These are phyloP conservation scores for Gilbertella persicaria DNA, from an alignment of 371 early-diverging fungal genomes.

Conservation along the genomic window DNA sequence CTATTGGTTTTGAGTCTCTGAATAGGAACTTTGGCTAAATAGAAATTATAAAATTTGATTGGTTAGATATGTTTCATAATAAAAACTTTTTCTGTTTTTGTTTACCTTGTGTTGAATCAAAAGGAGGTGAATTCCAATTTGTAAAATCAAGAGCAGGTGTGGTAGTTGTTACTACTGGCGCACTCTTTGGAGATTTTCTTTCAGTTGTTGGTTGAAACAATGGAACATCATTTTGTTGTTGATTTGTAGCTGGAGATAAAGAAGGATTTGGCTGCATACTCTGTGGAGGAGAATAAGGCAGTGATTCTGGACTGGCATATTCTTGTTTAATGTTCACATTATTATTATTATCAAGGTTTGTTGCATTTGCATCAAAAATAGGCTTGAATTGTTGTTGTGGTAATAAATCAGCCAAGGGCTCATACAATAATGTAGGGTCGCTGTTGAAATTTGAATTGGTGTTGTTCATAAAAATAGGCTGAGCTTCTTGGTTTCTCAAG, in stretches of 20 bases:
- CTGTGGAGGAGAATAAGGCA: constrained; percentile 24
- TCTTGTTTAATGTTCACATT: constrained; percentile 19
- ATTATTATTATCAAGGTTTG: background rate
- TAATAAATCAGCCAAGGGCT: constrained; percentile 14
- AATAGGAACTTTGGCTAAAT: constrained; percentile 41
- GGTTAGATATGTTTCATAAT: constrained; percentile 1
- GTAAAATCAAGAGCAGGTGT: constrained; percentile 18
- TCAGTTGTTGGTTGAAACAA: constrained; percentile 5
- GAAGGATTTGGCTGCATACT: background rate
- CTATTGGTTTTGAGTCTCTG: constrained; percentile 35
- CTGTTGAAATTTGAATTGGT: background rate
- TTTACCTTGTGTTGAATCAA: constrained; percentile 9
- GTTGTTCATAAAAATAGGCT: constrained; percentile 19
- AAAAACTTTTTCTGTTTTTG: constrained; percentile 4
- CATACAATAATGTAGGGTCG: constrained; percentile 22
- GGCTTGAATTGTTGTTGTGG: constrained; percentile 13
- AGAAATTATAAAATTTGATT: constrained; percentile 1
- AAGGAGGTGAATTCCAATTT: constrained; percentile 15
- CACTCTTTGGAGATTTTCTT: background rate
- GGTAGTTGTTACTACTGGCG: background rate
- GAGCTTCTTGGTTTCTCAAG: constrained; percentile 11
- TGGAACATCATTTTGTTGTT: constrained; percentile 2
- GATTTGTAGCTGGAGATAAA: constrained; percentile 2
- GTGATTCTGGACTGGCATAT: constrained; percentile 26
- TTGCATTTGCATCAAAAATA: background rate